Evolutionary conservation across 106 monocot species (phyloP), one percentile per base, ranked within the genome.

Genomic region (Posidonia australis): DNA sequence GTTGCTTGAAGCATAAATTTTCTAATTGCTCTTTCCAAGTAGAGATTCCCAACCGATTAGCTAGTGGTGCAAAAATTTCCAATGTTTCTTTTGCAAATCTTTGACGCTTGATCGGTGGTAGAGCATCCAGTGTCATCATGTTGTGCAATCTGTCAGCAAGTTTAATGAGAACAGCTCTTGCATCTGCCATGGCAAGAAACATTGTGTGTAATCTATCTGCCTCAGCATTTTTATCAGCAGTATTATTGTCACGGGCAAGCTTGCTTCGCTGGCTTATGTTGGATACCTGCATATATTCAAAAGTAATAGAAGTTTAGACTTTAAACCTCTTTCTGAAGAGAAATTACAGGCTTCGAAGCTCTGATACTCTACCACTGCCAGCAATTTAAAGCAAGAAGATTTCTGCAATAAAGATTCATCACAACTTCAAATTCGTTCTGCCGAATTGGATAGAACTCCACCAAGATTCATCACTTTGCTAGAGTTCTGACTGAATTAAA

Each of bases 141-240:
- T 96, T 96, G 53, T 96, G 96, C 58, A 96, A 82, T 53, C 96
- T 82, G 57, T 96, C 96, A 26, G 96, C 90, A 19, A 96, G 80
- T 78, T 96, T 96, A 53, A 96, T 84, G n/a, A 96, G 84, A 26
- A 96, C 90, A 26, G 90, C 90, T 77, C 96, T 82, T 26, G 87
- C 87, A 84, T 96, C 96, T 58, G 86, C 78, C 96, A 90, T 96
- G 13, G 90, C 96, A 27, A 96, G 90, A 67, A 90, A 90, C 96
- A 96, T 87, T 14, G 96, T 96, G 66, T 96, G 96, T 13, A 96
- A 46, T 24, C 84, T 80, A 47, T 96, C 90, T 47, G 96, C 96
- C 63, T 96, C 96, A 10, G 49, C 72, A 28, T 80, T 87, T 74
- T 72, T 86, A 57, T 73, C 82, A 14, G 96, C 96, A 11, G 87